Evolutionary conservation across 2,329 filamentous ascomycete genomes (phyloP).

Genomic region (Fonsecaea erecta): DNA sequence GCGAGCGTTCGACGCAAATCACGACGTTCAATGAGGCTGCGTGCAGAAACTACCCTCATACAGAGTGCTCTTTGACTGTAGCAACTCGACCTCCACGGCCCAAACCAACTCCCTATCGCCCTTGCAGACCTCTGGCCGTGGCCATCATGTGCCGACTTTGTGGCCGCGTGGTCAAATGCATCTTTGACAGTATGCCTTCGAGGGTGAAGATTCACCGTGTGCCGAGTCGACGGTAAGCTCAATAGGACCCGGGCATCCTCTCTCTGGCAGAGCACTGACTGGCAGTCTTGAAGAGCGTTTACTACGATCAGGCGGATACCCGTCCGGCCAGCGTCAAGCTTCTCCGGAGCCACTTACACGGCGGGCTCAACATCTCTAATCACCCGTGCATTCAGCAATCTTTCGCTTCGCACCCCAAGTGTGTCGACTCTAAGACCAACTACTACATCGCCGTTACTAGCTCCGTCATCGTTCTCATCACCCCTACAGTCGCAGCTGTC

Average conservation of each 20-base stretch:
- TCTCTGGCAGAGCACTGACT: slow-evolving; percentile 10
- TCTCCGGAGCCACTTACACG: background rate
- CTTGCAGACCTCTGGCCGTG: background rate
- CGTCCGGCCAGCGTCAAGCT: background rate
- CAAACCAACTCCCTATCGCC: background rate
- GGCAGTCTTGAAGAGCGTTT: slow-evolving; percentile 27
- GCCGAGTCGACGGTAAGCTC: slow-evolving; percentile 32
- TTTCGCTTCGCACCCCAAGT: slow-evolving; percentile 23
- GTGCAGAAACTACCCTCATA: background rate
- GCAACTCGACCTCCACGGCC: background rate
- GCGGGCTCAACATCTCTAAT: slow-evolving; percentile 24
- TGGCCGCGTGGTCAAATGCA: slow-evolving; percentile 37
- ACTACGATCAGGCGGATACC: slow-evolving; percentile 32
- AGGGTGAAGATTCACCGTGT: slow-evolving; percentile 30
- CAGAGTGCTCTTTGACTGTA: background rate
- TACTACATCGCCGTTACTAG: background rate
- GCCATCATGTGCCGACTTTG: slow-evolving; percentile 38
- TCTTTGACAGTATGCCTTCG: slow-evolving; percentile 39
- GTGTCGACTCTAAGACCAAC: slow-evolving; percentile 12
- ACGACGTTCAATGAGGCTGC: slow-evolving; percentile 2
- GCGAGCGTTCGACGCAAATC: slow-evolving; percentile 16
- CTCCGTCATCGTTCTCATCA: background rate
- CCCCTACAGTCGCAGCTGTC: slow-evolving; percentile 8
- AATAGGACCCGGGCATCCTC: background rate
- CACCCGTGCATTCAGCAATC: slow-evolving; percentile 25